Conservation (phyloP, 2,329 filamentous ascomycete species). For the Amauroascus verrucosus region DNA sequence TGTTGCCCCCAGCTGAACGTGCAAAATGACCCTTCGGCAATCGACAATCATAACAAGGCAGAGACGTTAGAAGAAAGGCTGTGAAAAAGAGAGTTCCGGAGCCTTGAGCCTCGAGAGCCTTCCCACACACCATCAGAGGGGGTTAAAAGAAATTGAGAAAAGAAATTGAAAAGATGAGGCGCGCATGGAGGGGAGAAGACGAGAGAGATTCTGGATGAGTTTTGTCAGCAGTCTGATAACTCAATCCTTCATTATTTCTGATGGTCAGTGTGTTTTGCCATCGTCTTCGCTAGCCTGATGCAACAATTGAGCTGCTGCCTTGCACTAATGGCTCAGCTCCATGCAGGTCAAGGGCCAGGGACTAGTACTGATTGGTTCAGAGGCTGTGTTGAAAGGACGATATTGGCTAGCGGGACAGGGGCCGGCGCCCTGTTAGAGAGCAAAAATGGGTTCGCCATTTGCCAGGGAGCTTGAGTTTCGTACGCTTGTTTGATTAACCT, state of each 20-base stretch:
- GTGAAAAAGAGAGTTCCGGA: not conserved
- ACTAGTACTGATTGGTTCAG: not conserved
- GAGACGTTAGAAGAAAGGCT: not conserved
- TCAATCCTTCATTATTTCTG: not conserved
- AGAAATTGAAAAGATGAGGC: constrained; percentile 7
- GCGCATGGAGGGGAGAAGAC: not conserved
- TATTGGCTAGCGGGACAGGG: not conserved
- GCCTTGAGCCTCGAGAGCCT: not conserved
- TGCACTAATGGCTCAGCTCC: not conserved
- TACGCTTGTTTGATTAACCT: not conserved
- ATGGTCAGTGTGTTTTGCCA: not conserved
- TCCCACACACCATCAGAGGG: constrained; percentile 5
- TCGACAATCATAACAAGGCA: not conserved
- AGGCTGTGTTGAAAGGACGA: not conserved
- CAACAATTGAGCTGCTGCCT: constrained; percentile 6
- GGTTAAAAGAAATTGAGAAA: not conserved
- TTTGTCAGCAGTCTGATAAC: constrained; percentile 7
- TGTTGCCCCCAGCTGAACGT: not conserved
- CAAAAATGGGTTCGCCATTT: not conserved
- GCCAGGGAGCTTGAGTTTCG: not conserved
- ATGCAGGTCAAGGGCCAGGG: constrained; percentile 4
- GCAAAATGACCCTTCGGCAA: not conserved
- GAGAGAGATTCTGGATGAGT: not conserved
- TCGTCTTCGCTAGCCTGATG: not conserved
- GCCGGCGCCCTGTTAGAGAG: constrained; percentile 4